phyloP scores from a whole-genome alignment of 257 asterid genomes.

The Linaria vulgaris region DNA sequence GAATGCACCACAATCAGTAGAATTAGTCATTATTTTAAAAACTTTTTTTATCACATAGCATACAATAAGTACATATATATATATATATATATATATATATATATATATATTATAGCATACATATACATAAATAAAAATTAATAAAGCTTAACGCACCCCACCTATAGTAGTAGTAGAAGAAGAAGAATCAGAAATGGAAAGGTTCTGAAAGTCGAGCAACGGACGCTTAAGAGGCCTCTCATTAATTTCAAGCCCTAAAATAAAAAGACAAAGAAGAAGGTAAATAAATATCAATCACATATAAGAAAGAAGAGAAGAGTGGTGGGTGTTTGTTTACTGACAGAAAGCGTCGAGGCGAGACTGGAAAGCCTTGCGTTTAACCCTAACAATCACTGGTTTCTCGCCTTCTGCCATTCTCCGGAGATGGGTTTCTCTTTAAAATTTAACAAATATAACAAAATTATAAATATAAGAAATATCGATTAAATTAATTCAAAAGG shows the following conservation, averaged over 20 bases:
- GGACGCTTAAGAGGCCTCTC: slow-evolving; percentile 75
- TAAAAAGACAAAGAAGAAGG: background rate
- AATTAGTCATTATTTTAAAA: slow-evolving; percentile 2
- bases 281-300: no score
- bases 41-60: no score
- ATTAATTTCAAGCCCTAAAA: slow-evolving; percentile 80
- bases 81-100: no score
- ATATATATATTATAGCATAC: no score
- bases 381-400: slow-evolving; percentile 82
- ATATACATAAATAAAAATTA: no score
- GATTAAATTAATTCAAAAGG: no score
- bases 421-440: no score
- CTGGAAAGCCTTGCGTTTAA: slow-evolving; percentile 67
- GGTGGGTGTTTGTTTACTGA: slow-evolving; percentile 39
- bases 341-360: slow-evolving; percentile 73
- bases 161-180: slow-evolving; percentile 48
- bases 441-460: no score
- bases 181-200: slow-evolving; percentile 66
- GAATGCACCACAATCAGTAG: background rate
- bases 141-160: slow-evolving; percentile 40
- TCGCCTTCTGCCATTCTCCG: no score
- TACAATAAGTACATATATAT: no score
- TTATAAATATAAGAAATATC: no score
- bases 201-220: slow-evolving; percentile 65
- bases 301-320: no score